phyloP scores from a whole-genome alignment of 2,329 filamentous ascomycete genomes.

The Colletotrichum tropicale region DNA sequence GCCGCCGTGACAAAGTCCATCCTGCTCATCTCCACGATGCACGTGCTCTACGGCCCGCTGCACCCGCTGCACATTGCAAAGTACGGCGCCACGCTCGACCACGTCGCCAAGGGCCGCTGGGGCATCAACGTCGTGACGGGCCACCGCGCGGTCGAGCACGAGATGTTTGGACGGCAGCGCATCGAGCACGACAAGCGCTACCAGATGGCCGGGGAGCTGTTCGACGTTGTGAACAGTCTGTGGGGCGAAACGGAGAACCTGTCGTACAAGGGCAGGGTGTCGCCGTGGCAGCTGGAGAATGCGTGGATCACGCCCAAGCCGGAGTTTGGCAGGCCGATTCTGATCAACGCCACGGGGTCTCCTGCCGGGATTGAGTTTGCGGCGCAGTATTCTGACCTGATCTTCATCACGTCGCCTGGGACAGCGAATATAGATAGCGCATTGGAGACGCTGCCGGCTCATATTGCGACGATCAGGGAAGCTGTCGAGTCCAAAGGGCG shows the following conservation, averaged over 20 bases:
- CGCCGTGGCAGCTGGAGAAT: background rate
- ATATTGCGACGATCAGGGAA: background rate
- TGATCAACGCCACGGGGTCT: background rate
- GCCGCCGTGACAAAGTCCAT: background rate
- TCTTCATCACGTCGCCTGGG: background rate
- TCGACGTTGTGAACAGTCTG: slow-evolving; percentile 78
- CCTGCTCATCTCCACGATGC: slow-evolving; percentile 1
- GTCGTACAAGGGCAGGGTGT: slow-evolving; percentile 2
- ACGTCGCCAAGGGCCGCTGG: background rate
- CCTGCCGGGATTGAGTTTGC: background rate
- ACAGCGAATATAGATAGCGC: background rate
- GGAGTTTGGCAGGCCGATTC: background rate
- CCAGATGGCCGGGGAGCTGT: slow-evolving; percentile 41
- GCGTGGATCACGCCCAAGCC: background rate
- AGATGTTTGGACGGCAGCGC: background rate
- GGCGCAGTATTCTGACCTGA: background rate
- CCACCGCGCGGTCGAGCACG: background rate
- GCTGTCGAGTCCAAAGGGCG: background rate
- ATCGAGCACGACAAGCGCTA: background rate
- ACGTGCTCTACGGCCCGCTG: background rate
- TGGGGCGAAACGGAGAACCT: slow-evolving; percentile 88
- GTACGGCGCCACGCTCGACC: background rate
- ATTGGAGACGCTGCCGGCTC: background rate
- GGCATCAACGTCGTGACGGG: background rate
- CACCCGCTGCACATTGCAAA: background rate